Conservation (phyloP, 208 protist genomes). For the Trypanosoma theileri region DNA sequence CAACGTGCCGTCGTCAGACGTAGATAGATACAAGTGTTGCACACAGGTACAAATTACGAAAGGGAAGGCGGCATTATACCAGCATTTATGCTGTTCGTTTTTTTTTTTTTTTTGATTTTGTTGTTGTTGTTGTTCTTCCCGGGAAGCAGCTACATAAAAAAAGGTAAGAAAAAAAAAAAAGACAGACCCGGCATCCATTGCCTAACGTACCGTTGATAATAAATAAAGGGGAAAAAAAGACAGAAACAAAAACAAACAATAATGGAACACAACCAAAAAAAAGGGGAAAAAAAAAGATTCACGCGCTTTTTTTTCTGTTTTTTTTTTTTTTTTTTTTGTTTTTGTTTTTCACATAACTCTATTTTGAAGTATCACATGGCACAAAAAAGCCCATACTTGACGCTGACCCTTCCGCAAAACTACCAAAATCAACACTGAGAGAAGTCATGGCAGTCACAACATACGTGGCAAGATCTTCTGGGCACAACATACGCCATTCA, state of each 20-base stretch:
- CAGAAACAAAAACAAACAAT: neutral
- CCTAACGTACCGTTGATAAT: too few relatives aligned
- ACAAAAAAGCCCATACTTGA: conserved; percentile 43
- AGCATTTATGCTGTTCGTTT: too few relatives aligned
- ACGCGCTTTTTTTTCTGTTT: neutral
- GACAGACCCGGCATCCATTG: too few relatives aligned
- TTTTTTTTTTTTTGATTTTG: too few relatives aligned
- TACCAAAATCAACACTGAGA: conserved; percentile 31
- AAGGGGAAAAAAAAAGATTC: neutral
- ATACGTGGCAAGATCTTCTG: conserved; percentile 45
- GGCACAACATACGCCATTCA: conserved; percentile 35
- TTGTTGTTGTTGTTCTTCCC: too few relatives aligned
- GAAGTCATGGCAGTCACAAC: conserved; percentile 30
- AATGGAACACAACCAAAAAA: neutral
- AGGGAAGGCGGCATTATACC: too few relatives aligned
- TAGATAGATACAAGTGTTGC: too few relatives aligned
- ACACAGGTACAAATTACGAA: too few relatives aligned
- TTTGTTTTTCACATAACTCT: conserved; percentile 1
- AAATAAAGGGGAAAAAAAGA: too few relatives aligned
- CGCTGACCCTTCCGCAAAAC: conserved; percentile 24
- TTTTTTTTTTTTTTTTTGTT: neutral
- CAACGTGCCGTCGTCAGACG: too few relatives aligned
- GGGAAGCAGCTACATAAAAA: too few relatives aligned
- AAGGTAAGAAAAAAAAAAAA: too few relatives aligned
- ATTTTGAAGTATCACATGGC: conserved; percentile 14